A percentile compares a stretch with the other conserved stretches of the same genome.
These are phyloP conservation scores for Phanerochaete sordida DNA, from an alignment of 768 basidiomycete genomes.

Conservation along the genomic window DNA sequence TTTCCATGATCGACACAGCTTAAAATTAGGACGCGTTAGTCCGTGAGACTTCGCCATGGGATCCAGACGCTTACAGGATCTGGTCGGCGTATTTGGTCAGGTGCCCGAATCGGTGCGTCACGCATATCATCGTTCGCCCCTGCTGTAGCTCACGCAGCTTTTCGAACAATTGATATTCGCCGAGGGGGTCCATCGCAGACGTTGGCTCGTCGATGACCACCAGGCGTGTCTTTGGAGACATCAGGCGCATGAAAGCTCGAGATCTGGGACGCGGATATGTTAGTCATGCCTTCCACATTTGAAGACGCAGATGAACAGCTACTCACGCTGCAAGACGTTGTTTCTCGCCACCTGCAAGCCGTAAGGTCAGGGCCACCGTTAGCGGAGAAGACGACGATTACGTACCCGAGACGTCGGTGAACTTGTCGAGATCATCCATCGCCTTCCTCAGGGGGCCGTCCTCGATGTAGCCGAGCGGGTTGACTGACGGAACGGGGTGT, in stretches of 20 bases:
- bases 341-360: conserved; percentile 18
- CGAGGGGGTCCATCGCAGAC: conserved; percentile 52
- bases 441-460: neutral
- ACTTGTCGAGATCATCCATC: conserved; percentile 3
- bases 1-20: conserved; percentile 32
- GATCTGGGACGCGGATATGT: conserved; percentile 12
- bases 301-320: neutral
- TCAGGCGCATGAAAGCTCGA: conserved; percentile 38
- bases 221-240: conserved; percentile 36
- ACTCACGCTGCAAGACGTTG: conserved; percentile 18
- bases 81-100: conserved; percentile 45
- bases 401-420: conserved; percentile 4
- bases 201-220: conserved; percentile 58
- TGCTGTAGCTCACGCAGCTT: conserved; percentile 32
- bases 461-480: neutral
- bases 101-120: conserved; percentile 53
- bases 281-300: neutral
- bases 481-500: neutral
- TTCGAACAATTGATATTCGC: conserved; percentile 45
- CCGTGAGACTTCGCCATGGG: neutral
- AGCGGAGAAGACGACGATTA: neutral
- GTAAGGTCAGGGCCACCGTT: neutral
- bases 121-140: conserved; percentile 54
- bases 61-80: conserved; percentile 40
- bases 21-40: neutral